These are phyloP conservation scores for Pseudogymnoascus sp. DNA, from an alignment of 2,329 filamentous ascomycete species.

Conservation along the genomic window DNA sequence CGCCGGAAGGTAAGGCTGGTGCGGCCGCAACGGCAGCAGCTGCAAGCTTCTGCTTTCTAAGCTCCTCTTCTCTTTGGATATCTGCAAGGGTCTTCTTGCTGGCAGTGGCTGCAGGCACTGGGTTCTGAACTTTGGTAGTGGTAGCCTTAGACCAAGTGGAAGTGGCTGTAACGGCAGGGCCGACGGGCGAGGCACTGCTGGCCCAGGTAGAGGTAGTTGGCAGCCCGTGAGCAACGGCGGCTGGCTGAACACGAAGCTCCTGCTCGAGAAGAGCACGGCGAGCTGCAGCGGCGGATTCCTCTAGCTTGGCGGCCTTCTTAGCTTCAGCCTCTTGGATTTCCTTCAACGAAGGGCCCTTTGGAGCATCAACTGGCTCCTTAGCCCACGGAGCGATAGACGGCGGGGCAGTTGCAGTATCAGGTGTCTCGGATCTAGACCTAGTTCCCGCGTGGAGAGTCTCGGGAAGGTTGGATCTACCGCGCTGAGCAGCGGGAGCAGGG, in stretches of 20 bases:
- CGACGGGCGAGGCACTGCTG: slow-evolving; percentile 29
- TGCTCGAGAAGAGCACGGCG: slow-evolving; percentile 74
- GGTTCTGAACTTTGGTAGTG: slow-evolving; percentile 32
- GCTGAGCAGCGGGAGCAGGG: slow-evolving; percentile 81
- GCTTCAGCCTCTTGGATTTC: slow-evolving; percentile 97
- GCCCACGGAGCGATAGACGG: slow-evolving; percentile 91
- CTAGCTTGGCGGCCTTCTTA: slow-evolving; percentile 80
- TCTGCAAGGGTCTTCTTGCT: slow-evolving; percentile 87
- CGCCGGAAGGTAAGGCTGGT: slow-evolving; percentile 37
- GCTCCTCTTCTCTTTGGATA: slow-evolving; percentile 94
- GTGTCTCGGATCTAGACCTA: slow-evolving; percentile 66
- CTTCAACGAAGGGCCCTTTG: slow-evolving; percentile 84
- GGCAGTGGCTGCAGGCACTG: slow-evolving; percentile 28
- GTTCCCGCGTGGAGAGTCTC: slow-evolving; percentile 51
- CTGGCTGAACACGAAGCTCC: slow-evolving; percentile 58
- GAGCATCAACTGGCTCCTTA: slow-evolving; percentile 65
- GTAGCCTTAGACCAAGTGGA: slow-evolving; percentile 43
- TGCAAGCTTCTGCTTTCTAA: slow-evolving; percentile 68
- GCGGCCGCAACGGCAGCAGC: slow-evolving; percentile 37
- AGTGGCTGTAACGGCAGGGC: slow-evolving; percentile 20
- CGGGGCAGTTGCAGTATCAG: slow-evolving; percentile 44
- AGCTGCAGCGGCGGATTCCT: slow-evolving; percentile 69
- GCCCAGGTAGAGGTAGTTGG: slow-evolving; percentile 82
- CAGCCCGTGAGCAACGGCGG: slow-evolving; percentile 63
- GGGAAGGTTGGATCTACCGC: slow-evolving; percentile 74